Evolutionary conservation across 179 eudicot genomes (phyloP).

Genomic region (Corrigiola litoralis): DNA sequence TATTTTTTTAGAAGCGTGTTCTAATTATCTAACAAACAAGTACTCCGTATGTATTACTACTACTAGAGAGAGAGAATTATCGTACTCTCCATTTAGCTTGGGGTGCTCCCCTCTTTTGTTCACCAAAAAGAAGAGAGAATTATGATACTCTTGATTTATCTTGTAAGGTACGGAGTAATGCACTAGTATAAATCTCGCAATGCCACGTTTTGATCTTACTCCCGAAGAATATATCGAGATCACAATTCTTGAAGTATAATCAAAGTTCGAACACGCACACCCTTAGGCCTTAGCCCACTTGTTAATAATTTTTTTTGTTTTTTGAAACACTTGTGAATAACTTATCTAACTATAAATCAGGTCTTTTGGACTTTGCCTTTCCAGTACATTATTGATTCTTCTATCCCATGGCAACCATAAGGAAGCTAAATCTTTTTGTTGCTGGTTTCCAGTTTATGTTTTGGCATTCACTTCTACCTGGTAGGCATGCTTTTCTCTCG

Average conservation of each 20-base stretch:
- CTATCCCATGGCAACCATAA: constrained; percentile 5
- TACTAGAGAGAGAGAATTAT: too few relatives aligned
- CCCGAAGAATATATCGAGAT: constrained; percentile 18
- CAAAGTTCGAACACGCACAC: constrained; percentile 24
- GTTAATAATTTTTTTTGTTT: too few relatives aligned
- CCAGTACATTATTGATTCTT: not conserved
- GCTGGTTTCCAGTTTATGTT: constrained; percentile 11
- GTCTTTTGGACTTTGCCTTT: not conserved
- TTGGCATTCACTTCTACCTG: constrained; percentile 23
- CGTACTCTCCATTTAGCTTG: not conserved
- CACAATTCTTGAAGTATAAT: constrained; percentile 46
- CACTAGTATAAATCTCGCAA: not conserved
- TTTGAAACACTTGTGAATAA: too few relatives aligned
- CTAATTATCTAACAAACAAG: too few relatives aligned
- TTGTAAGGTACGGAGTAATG: constrained; percentile 13
- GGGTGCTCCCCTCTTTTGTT: not conserved
- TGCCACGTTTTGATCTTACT: constrained; percentile 15
- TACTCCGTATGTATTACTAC: too few relatives aligned
- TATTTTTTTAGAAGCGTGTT: too few relatives aligned
- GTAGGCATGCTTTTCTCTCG: constrained; percentile 11
- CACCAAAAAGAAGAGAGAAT: too few relatives aligned
- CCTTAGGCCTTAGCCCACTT: not conserved
- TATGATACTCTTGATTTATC: not conserved
- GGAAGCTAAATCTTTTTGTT: constrained; percentile 19
- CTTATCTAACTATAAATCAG: constrained; percentile 4